These are phyloP conservation scores for Serpula lacrymans DNA, from an alignment of 768 basidiomycete genomes.

Conservation along the genomic window DNA sequence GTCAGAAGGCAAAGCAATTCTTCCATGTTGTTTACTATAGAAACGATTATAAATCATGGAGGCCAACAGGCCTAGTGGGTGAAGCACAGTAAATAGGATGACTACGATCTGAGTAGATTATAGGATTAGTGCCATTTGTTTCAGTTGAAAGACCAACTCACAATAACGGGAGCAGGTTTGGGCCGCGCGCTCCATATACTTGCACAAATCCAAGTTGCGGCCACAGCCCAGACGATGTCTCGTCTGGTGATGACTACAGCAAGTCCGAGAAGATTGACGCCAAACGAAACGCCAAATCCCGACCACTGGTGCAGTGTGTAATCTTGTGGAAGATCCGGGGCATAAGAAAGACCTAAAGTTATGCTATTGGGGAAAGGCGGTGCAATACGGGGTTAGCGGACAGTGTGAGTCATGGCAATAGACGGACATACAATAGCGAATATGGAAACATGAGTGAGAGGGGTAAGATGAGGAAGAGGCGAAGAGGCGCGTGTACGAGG, in stretches of 20 bases:
- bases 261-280: slow-evolving; percentile 58
- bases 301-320: slow-evolving; percentile 64
- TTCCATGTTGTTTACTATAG: slow-evolving; percentile 23
- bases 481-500: slow-evolving; percentile 85
- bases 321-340: slow-evolving; percentile 46
- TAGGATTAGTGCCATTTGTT: neutral
- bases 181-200: slow-evolving; percentile 59
- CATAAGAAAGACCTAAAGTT: slow-evolving; percentile 61
- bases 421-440: slow-evolving; percentile 49
- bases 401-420: too few relatives aligned
- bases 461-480: slow-evolving; percentile 63
- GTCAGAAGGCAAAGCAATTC: slow-evolving; percentile 43
- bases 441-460: slow-evolving; percentile 44
- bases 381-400: too few relatives aligned
- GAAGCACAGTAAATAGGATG: slow-evolving; percentile 61
- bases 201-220: slow-evolving; percentile 70
- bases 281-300: slow-evolving; percentile 66
- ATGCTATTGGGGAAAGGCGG: slow-evolving; percentile 46
- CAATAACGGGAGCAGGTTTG: slow-evolving; percentile 64
- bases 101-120: slow-evolving; percentile 45
- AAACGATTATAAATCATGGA: slow-evolving; percentile 38
- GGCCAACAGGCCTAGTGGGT: slow-evolving; percentile 56
- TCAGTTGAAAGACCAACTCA: slow-evolving; percentile 31
- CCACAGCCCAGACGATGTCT: slow-evolving; percentile 74
- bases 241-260: slow-evolving; percentile 51